phyloP scores from a whole-genome alignment of 805 yeast species.

The Lipomyces sp. region DNA sequence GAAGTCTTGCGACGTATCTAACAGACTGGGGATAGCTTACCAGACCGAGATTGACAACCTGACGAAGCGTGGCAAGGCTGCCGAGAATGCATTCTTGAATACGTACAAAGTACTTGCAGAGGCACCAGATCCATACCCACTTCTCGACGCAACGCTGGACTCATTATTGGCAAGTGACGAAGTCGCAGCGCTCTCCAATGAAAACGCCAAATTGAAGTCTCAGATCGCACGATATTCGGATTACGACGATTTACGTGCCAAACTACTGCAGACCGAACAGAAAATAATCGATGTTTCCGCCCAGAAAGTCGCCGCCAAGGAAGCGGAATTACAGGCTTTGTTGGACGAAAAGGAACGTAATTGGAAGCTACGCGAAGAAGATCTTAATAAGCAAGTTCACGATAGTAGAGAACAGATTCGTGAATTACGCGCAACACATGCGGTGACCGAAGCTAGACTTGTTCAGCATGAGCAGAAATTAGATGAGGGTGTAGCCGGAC shows the following conservation, averaged over 20 bases:
- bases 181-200: slow-evolving; percentile 55
- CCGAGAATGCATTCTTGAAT: slow-evolving; percentile 74
- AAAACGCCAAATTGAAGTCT: slow-evolving; percentile 53
- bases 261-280: slow-evolving; percentile 64
- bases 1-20: neutral
- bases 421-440: slow-evolving; percentile 67
- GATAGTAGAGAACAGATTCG: slow-evolving; percentile 61
- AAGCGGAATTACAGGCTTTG: slow-evolving; percentile 68
- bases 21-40: slow-evolving; percentile 52
- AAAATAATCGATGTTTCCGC: slow-evolving; percentile 60
- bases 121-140: slow-evolving; percentile 90
- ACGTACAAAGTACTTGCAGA: slow-evolving; percentile 79
- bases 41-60: slow-evolving; percentile 86
- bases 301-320: slow-evolving; percentile 67
- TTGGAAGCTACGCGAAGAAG: slow-evolving; percentile 65
- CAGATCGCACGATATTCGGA: slow-evolving; percentile 71
- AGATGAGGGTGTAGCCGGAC: slow-evolving; percentile 38
- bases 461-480: slow-evolving; percentile 31
- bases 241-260: slow-evolving; percentile 72
- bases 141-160: slow-evolving; percentile 71
- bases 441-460: slow-evolving; percentile 65
- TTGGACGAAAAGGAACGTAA: slow-evolving; percentile 75
- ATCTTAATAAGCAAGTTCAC: slow-evolving; percentile 56
- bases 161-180: slow-evolving; percentile 63
- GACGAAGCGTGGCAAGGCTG: slow-evolving; percentile 73